Evolutionary conservation across 441 rosid genomes (phyloP), one percentile per base, ranked within the genome.

Genomic region (Populus hybrid): DNA sequence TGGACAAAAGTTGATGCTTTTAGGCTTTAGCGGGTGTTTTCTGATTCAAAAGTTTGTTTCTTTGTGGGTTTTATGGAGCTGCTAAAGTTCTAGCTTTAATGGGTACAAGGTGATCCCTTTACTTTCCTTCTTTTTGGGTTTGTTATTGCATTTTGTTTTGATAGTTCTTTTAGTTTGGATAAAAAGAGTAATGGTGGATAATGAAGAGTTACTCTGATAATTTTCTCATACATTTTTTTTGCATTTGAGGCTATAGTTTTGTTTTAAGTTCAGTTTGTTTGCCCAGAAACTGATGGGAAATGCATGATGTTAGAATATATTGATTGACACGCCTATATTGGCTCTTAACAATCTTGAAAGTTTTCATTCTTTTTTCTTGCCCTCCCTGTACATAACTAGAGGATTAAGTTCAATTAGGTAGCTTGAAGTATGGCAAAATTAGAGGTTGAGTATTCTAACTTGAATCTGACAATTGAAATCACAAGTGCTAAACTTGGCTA

Each of bases 71-170:
- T 46, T 76, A 77, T 77, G 77, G 50, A 70, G 77, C 67, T 78
- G 40, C 68, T 78, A 46, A 79, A 72, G 72, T 76, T 69, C 77
- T 80, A 35, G 53, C 81, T 81, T 74, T 35, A 34, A 83, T 83
- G 86, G 82, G 80, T 81, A 75, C 85, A 61, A 84, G 87, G 87
- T 87, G 70, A 69, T 78, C 75, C 73, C 61, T 75, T 35, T 65
- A 28, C 46, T 71, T 63, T 35, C 69, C 38, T 82, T 20, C 6
- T 50, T 71, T 46, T 6, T 26, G 20, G 76, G 73, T 57, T 73
- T 26, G 8, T 36, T 69, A 20, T 8, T 69, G 7, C 38, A 9
- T 7, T n/a, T 53, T 40, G 3, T 26, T 26, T 4, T 53, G 35
- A 30, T n/a, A 20, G 28, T 11, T 61, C 9, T 50, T 26, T 53